Evolutionary conservation across 345 rosid species (phyloP), one percentile per base, ranked within the genome.

Genomic region (Populus davidiana): DNA sequence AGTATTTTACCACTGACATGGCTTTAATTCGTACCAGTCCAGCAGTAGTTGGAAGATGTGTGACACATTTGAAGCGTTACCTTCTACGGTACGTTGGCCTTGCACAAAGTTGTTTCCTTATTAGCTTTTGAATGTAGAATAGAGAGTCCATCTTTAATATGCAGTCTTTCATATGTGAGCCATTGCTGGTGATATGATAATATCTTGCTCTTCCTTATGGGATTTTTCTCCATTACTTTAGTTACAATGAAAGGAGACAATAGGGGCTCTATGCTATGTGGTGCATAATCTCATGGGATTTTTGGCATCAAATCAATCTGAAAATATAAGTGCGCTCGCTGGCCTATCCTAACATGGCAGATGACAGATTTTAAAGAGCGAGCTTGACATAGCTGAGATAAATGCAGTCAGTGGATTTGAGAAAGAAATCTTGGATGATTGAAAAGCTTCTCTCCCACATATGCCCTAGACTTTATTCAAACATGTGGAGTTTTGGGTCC

Each of bases 31-130:
- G 71, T 78, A 77, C 82, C 98, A 96, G 99, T 82, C 99, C 99
- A 50, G 97, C 97, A 62, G 97, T 94, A 68, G 98, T 96, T 78
- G 93, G 92, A 70, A 92, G 97, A 82, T 96, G 99, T 75, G 97
- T 96, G 88, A 88, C 94, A 71, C 89, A 93, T 82, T 82, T 96
- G 86, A 96, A 96, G 87, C 90, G 97, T 17, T 87, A 91, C 84
- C 92, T 96, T 79, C 80, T 96, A 82, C 85, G 95, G 99, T 92
- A 88, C 69, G 86, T 23, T 73, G 69, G 76, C 78, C 70, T 77
- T 75, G 29, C 31, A 56, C 62, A 41, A 49, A 78, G 78, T 49
- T 78, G 61, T 79, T 63, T 82, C 44, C 59, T 68, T 75, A 17
- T 73, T 50, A 71, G 43, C 72, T 76, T 79, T 82, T 76, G 62